A percentile compares a stretch with the other conserved stretches of the same genome.
Evolutionary conservation across 495 filamentous ascomycete genomes (phyloP).

Genomic region (Aspergillus ostianus): DNA sequence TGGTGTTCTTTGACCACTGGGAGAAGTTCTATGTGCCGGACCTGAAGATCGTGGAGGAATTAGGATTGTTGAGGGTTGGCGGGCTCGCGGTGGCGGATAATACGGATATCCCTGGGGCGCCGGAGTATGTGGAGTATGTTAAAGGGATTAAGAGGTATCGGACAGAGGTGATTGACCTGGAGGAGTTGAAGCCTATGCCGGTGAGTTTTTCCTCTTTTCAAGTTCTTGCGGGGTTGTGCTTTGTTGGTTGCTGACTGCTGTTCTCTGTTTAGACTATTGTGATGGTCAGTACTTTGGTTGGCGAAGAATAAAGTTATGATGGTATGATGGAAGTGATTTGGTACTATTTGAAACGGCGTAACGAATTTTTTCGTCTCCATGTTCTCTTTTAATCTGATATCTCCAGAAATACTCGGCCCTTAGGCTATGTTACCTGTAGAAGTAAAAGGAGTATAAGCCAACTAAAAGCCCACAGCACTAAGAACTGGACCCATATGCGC

Average conservation of each 20-base stretch:
- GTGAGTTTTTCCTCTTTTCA: slow-evolving; percentile 15
- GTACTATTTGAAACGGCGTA: not conserved
- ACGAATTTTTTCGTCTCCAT: not conserved
- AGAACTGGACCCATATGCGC: not conserved
- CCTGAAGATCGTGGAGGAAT: slow-evolving; percentile 29
- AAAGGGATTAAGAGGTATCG: slow-evolving; percentile 22
- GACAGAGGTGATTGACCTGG: slow-evolving; percentile 18
- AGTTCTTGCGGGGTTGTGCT: not conserved
- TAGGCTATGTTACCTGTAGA: too few relatives aligned
- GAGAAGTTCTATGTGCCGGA: slow-evolving; percentile 32
- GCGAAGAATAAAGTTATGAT: not conserved
- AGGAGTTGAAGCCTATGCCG: slow-evolving; percentile 11
- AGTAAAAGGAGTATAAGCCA: not conserved
- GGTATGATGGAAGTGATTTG: not conserved
- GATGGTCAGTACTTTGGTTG: slow-evolving; percentile 19
- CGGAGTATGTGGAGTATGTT: slow-evolving; percentile 34
- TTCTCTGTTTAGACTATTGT: slow-evolving; percentile 20
- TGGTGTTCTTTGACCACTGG: slow-evolving; percentile 36
- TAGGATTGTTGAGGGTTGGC: slow-evolving; percentile 23
- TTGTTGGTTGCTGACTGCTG: slow-evolving; percentile 8
- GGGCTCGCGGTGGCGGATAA: slow-evolving; percentile 30
- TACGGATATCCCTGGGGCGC: slow-evolving; percentile 25
- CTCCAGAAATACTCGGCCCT: too few relatives aligned
- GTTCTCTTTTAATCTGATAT: not conserved
- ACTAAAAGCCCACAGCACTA: not conserved